These are phyloP conservation scores for Nicotiana paniculata DNA, from an alignment of 257 asterid species.

Conservation along the genomic window DNA sequence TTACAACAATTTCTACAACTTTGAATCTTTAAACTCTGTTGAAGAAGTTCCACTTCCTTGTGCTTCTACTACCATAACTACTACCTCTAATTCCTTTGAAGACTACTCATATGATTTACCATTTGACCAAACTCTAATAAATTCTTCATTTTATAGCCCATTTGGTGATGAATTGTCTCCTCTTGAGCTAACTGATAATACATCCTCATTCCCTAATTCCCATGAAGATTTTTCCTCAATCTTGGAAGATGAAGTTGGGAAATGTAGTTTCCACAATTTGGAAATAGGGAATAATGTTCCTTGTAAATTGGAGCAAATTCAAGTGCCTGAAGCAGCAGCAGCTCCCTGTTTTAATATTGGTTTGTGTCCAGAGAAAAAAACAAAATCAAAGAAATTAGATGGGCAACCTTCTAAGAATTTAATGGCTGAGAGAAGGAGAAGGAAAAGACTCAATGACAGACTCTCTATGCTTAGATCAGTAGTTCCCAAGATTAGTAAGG, in stretches of 20 bases:
- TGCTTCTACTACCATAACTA: not conserved
- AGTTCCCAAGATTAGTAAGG: slow-evolving; percentile 95
- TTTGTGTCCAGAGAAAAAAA: slow-evolving; percentile 20
- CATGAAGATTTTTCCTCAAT: slow-evolving; percentile 20
- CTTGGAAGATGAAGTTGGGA: slow-evolving; percentile 25
- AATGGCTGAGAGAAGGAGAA: slow-evolving; percentile 81
- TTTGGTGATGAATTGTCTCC: slow-evolving; percentile 38
- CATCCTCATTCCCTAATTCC: slow-evolving; percentile 11
- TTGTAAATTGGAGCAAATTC: slow-evolving; percentile 29
- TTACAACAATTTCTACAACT: slow-evolving; percentile 21
- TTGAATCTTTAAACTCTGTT: not conserved
- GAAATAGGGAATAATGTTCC: slow-evolving; percentile 9
- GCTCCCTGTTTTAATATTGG: slow-evolving; percentile 30
- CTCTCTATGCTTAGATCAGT: slow-evolving; percentile 85
- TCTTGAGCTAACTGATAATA: slow-evolving; percentile 29
- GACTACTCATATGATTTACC: slow-evolving; percentile 15
- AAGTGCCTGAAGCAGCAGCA: slow-evolving; percentile 8
- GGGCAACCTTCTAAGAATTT: slow-evolving; percentile 79
- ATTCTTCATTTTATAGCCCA: slow-evolving; percentile 19
- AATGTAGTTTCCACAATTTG: slow-evolving; percentile 12
- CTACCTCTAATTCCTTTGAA: slow-evolving; percentile 15
- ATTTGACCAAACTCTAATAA: slow-evolving; percentile 17
- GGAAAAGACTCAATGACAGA: slow-evolving; percentile 76
- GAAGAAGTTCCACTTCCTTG: not conserved
- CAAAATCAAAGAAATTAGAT: slow-evolving; percentile 29